Conservation (phyloP, 306 rosid genomes). For the Glycine soja region DNA sequence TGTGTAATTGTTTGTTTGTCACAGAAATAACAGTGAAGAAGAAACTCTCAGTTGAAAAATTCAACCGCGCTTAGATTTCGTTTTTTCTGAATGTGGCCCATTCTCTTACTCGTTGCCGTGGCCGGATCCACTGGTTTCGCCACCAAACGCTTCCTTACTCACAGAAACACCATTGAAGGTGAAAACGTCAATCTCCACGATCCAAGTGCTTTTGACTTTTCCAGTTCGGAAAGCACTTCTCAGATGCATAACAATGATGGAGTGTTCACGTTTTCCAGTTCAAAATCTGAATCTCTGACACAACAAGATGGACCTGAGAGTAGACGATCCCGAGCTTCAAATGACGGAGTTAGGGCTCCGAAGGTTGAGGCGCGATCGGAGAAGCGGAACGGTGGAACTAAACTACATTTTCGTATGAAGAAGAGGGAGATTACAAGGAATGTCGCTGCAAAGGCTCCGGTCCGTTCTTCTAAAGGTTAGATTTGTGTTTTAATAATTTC, state of each 20-base stretch:
- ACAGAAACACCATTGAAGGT: background rate
- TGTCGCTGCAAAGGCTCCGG: conserved; percentile 45
- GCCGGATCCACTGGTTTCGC: conserved; percentile 76
- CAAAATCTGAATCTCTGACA: conserved; percentile 23
- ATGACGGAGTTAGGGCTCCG: conserved; percentile 38
- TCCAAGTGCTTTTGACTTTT: conserved; percentile 20
- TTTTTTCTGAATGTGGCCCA: conserved; percentile 66
- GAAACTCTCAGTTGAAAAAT: background rate
- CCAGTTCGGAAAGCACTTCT: conserved; percentile 23
- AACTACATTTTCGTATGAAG: conserved; percentile 59
- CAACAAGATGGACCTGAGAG: conserved; percentile 23
- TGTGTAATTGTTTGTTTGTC: background rate
- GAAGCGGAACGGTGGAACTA: conserved; percentile 48
- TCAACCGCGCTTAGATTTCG: background rate
- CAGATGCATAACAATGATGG: conserved; percentile 39
- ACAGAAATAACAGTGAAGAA: background rate
- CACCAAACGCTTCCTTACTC: conserved; percentile 55
- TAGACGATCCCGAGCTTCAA: conserved; percentile 38
- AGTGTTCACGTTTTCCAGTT: conserved; percentile 63
- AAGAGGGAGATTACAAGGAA: conserved; percentile 58
- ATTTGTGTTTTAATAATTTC: background rate
- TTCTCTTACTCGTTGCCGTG: conserved; percentile 64
- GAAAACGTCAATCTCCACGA: conserved; percentile 15
- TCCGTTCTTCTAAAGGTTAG: conserved; percentile 61
- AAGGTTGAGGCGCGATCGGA: conserved; percentile 38